Percentiles rank a stretch among this genome's conserved stretches.
These are phyloP conservation scores for Aspergillus candidus DNA, from an alignment of 2,329 filamentous ascomycete genomes.

Conservation along the genomic window DNA sequence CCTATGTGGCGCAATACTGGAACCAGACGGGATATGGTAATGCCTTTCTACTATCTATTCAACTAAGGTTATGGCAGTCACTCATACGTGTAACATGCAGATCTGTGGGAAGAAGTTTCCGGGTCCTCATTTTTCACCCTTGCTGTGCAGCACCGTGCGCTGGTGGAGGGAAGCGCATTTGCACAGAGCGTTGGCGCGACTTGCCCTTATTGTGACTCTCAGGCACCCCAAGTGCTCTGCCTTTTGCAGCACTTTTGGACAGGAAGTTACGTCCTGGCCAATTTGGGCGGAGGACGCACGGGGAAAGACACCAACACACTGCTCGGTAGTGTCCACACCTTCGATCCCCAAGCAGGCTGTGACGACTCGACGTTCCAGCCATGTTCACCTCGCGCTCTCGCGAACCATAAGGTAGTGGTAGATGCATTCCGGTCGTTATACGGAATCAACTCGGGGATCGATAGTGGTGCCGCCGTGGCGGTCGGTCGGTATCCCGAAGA, in stretches of 20 bases:
- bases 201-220: slow-evolving; percentile 55
- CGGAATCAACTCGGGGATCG: slow-evolving; percentile 41
- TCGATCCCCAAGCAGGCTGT: slow-evolving; percentile 29
- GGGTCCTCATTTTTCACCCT: slow-evolving; percentile 76
- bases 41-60: neutral
- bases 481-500: slow-evolving; percentile 66
- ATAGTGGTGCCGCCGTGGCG: slow-evolving; percentile 30
- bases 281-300: slow-evolving; percentile 57
- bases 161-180: slow-evolving; percentile 55
- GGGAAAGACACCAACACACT: slow-evolving; percentile 69
- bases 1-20: slow-evolving; percentile 54
- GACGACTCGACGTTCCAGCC: slow-evolving; percentile 63
- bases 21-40: slow-evolving; percentile 54
- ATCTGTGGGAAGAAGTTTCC: slow-evolving; percentile 77
- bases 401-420: slow-evolving; percentile 69
- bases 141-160: slow-evolving; percentile 60
- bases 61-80: too few species aligned
- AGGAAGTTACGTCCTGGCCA: slow-evolving; percentile 57
- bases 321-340: slow-evolving; percentile 42
- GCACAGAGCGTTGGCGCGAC: slow-evolving; percentile 58
- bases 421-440: slow-evolving; percentile 71
- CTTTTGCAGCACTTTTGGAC: slow-evolving; percentile 72
- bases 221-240: slow-evolving; percentile 66
- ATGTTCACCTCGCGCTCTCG: slow-evolving; percentile 61
- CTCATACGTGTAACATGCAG: slow-evolving; percentile 7